Conservation (phyloP, 371 early-diverging fungal species). For the Dichotomocladium elegans region DNA sequence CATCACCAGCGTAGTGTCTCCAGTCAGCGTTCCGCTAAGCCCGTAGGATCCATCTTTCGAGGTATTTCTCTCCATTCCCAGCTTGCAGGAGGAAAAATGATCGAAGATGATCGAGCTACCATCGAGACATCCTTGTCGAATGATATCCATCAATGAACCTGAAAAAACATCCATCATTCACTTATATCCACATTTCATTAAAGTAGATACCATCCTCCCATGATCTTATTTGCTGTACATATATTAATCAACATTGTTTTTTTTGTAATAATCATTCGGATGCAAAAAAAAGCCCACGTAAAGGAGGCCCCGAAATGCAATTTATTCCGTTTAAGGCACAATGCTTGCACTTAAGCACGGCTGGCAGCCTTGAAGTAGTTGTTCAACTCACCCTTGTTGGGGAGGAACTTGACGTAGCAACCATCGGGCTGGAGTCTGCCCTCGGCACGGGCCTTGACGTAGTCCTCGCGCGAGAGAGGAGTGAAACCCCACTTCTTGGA, state of each 20-base stretch:
- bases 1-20: conserved; percentile 5
- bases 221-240: no score
- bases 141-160: not conserved
- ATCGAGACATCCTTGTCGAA: not conserved
- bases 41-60: conserved; percentile 4
- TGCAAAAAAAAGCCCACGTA: not conserved
- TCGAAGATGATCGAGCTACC: conserved; percentile 1
- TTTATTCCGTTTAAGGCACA: no score
- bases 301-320: no score
- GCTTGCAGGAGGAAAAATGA: conserved; percentile 8
- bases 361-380: conserved; percentile 45
- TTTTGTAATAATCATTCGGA: not conserved
- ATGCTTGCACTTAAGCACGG: conserved; percentile 39
- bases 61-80: conserved; percentile 16
- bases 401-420: conserved; percentile 96
- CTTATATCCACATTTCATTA: not conserved
- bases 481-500: conserved; percentile 99
- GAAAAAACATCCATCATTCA: not conserved
- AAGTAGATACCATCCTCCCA: no score
- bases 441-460: conserved; percentile 75
- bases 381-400: conserved; percentile 83
- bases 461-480: conserved; percentile 93
- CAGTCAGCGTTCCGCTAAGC: not conserved
- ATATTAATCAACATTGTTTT: not conserved
- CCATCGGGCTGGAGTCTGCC: conserved; percentile 93